phyloP scores from a whole-genome alignment of 2,329 filamentous ascomycete species.

The Aureobasidium sp. region DNA sequence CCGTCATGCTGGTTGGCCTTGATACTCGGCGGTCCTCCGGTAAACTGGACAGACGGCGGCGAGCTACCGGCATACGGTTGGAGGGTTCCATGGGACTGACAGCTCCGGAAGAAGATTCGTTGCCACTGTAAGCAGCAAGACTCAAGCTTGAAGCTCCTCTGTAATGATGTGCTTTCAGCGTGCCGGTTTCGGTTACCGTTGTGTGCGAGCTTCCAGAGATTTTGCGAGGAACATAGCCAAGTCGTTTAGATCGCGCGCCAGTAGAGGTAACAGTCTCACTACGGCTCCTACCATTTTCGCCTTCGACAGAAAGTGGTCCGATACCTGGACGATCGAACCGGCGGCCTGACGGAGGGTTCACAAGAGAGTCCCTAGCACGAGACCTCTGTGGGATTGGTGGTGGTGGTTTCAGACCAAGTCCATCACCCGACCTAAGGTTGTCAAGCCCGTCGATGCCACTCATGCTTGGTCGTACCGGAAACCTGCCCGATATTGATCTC shows the following conservation, averaged over 20 bases:
- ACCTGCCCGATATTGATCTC: conserved; percentile 43
- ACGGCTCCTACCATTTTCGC: conserved; percentile 57
- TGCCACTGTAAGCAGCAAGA: conserved; percentile 20
- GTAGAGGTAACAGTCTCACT: conserved; percentile 49
- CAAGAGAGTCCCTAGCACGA: conserved; percentile 54
- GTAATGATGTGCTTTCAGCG: conserved; percentile 24
- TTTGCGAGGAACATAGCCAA: conserved; percentile 52
- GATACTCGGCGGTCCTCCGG: conserved; percentile 17
- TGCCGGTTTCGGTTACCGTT: conserved; percentile 20
- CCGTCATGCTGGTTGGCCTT: conserved; percentile 13
- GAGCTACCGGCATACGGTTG: conserved; percentile 1
- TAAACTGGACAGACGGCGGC: conserved; percentile 15
- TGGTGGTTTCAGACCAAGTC: conserved; percentile 50
- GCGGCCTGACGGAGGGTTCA: conserved; percentile 30
- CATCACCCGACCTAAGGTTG: conserved; percentile 40
- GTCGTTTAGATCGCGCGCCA: conserved; percentile 47
- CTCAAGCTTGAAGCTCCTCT: conserved; percentile 23
- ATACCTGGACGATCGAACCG: conserved; percentile 51
- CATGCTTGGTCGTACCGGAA: conserved; percentile 59
- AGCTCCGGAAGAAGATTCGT: conserved; percentile 24
- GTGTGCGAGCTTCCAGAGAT: conserved; percentile 34
- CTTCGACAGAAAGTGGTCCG: conserved; percentile 60
- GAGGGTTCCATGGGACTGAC: conserved; percentile 24
- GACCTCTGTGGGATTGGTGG: conserved; percentile 74
- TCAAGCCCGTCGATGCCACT: conserved; percentile 49